A percentile compares a stretch with the other conserved stretches of the same genome.
phyloP scores from a whole-genome alignment of 345 rosid species.

The Hypericum perforatum region DNA sequence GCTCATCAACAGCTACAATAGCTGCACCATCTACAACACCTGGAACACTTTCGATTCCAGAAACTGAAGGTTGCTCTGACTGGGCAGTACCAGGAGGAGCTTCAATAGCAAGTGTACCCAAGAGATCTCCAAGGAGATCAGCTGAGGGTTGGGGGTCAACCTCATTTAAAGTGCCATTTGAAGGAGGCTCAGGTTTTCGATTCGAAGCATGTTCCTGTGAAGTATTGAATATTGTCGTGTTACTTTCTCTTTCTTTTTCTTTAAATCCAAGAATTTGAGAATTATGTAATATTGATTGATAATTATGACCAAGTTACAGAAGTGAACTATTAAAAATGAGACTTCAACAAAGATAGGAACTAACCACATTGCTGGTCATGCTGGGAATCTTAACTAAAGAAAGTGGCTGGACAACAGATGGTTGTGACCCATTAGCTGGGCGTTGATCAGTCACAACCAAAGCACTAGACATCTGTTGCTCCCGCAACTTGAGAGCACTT shows the following conservation, averaged over 20 bases:
- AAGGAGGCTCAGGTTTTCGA: conserved; percentile 31
- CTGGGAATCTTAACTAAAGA: conserved; percentile 65
- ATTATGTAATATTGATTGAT: no score
- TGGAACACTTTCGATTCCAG: conserved; percentile 39
- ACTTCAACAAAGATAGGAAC: conserved; percentile 16
- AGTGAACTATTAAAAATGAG: conserved; percentile 3
- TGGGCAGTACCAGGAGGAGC: conserved; percentile 47
- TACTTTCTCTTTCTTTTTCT: no score
- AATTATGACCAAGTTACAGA: not conserved
- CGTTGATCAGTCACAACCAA: conserved; percentile 73
- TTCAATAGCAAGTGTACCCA: conserved; percentile 88
- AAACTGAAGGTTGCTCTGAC: conserved; percentile 32
- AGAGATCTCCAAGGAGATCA: conserved; percentile 70
- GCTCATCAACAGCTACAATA: conserved; percentile 68
- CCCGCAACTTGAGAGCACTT: conserved; percentile 92
- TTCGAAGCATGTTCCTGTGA: conserved; percentile 48
- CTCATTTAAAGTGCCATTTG: conserved; percentile 49
- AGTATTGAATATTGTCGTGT: not conserved
- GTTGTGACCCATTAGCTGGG: conserved; percentile 57
- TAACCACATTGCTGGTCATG: conserved; percentile 39
- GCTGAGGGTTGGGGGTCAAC: conserved; percentile 50
- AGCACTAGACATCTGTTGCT: conserved; percentile 87
- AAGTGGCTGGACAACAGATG: conserved; percentile 35
- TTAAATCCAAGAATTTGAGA: no score
- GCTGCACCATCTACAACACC: conserved; percentile 58